phyloP scores from a whole-genome alignment of 2,329 filamentous ascomycete species.

The Capronia americana region DNA sequence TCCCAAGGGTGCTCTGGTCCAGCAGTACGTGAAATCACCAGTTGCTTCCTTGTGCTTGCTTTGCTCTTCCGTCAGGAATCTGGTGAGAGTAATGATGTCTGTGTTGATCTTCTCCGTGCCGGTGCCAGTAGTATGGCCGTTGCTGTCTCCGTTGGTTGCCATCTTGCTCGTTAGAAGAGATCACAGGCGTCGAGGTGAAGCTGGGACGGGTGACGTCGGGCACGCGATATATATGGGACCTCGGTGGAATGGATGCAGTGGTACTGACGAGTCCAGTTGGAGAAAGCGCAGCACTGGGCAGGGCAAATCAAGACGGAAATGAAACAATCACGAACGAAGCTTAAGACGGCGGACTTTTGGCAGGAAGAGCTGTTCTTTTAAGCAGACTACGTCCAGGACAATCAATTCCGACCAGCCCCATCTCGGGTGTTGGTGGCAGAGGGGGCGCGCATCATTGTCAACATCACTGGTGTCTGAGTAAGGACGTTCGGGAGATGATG shows the following conservation, averaged over 20 bases:
- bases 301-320: constrained; percentile 2
- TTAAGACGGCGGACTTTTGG: background rate
- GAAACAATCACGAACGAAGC: constrained; percentile 1
- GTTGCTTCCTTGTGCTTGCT: constrained; percentile 90
- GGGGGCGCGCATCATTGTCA: constrained; percentile 15
- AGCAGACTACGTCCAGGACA: background rate
- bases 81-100: constrained; percentile 91
- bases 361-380: constrained; percentile 7
- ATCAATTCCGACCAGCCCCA: constrained; percentile 18
- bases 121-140: constrained; percentile 59
- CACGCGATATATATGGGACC: constrained; percentile 23
- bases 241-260: constrained; percentile 29
- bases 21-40: constrained; percentile 94
- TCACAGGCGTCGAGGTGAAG: background rate
- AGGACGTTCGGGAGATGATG: constrained; percentile 20
- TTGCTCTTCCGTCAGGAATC: constrained; percentile 96
- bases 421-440: constrained; percentile 22
- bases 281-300: constrained; percentile 8
- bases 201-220: constrained; percentile 14
- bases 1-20: background rate
- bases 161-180: constrained; percentile 19
- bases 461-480: constrained; percentile 13
- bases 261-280: constrained; percentile 6
- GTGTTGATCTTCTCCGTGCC: constrained; percentile 85
- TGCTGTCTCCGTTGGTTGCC: constrained; percentile 40